Conservation (phyloP, 805 yeast species). For the Sungouiozyma intestinalis region DNA sequence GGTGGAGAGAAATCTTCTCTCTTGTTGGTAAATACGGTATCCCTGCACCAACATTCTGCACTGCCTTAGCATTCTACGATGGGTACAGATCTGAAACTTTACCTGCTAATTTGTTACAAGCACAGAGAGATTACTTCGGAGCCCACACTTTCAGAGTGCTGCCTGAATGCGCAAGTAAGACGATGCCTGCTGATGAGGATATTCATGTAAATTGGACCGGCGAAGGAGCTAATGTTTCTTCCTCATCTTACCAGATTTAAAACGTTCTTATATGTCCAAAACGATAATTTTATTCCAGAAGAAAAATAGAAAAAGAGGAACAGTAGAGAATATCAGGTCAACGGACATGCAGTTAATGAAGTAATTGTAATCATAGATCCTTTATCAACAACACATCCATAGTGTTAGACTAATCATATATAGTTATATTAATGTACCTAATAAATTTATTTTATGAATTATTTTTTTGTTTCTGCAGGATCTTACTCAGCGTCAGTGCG, state of each 20-base stretch:
- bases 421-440: background rate
- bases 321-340: too few relatives aligned
- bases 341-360: background rate
- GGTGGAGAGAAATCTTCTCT: conserved; percentile 87
- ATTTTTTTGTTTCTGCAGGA: background rate
- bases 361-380: background rate
- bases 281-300: too few relatives aligned
- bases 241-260: conserved; percentile 87
- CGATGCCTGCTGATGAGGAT: conserved; percentile 67
- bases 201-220: conserved; percentile 99
- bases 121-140: conserved; percentile 99
- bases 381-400: background rate
- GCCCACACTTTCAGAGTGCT: conserved; percentile 97
- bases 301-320: too few relatives aligned
- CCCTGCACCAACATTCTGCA: conserved; percentile 95
- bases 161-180: conserved; percentile 71
- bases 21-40: conserved; percentile 77
- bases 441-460: too few relatives aligned
- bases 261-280: background rate
- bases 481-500: background rate
- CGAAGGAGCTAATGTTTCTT: conserved; percentile 94
- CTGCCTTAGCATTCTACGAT: conserved; percentile 96
- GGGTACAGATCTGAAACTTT: conserved; percentile 93
- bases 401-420: too few relatives aligned
- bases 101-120: conserved; percentile 97